phyloP scores from a whole-genome alignment of 257 asterid genomes.

The Nicotiana knightiana region DNA sequence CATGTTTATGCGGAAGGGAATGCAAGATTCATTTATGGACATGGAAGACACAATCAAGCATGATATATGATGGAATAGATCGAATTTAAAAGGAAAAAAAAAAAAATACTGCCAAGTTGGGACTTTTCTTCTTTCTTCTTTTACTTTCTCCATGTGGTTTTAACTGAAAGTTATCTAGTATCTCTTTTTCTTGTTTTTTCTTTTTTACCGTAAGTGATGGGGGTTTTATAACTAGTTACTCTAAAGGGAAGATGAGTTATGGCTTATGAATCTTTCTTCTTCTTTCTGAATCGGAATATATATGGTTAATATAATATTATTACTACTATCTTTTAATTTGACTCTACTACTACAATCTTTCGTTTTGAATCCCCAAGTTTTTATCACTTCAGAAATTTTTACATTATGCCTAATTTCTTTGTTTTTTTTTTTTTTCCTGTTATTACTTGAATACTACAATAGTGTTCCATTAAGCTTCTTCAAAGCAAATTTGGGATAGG shows the following conservation, averaged over 20 bases:
- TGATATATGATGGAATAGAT: conserved; percentile 10
- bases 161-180: background rate
- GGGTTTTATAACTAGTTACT: too few species aligned
- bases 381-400: background rate
- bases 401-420: background rate
- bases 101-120: background rate
- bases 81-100: background rate
- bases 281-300: background rate
- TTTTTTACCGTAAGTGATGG: too few species aligned
- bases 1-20: conserved; percentile 82
- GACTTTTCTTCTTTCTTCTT: background rate
- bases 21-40: conserved; percentile 89
- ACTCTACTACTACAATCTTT: background rate
- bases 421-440: background rate
- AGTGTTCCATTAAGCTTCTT: background rate
- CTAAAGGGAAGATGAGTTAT: background rate
- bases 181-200: background rate
- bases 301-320: background rate
- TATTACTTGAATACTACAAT: background rate
- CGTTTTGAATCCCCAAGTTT: background rate
- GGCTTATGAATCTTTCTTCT: background rate
- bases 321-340: background rate
- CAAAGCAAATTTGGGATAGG: background rate
- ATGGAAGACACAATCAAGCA: conserved; percentile 54
- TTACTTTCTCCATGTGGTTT: background rate